Conservation (phyloP, 768 basidiomycete species). For the Pulveroboletus sp. region DNA sequence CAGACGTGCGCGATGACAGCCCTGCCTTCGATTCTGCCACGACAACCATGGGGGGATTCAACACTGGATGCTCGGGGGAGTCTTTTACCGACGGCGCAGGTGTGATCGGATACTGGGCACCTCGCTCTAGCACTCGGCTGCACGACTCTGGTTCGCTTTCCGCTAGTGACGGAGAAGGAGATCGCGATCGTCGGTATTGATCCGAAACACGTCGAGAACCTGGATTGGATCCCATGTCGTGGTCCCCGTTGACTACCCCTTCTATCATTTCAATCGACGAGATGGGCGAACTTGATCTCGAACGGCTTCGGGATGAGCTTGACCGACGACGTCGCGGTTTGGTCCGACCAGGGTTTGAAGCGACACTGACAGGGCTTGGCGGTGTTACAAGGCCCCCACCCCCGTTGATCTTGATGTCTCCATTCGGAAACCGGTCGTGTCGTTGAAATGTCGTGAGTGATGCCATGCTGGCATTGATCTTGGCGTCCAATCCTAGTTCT, state of each 20-base stretch:
- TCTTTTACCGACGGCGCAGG: slow-evolving; percentile 31
- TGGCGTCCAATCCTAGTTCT: slow-evolving; percentile 50
- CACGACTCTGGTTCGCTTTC: slow-evolving; percentile 30
- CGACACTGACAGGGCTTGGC: slow-evolving; percentile 69
- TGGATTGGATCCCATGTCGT: slow-evolving; percentile 14
- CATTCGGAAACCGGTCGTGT: slow-evolving; percentile 34
- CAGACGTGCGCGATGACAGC: slow-evolving; percentile 18
- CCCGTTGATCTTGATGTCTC: slow-evolving; percentile 27
- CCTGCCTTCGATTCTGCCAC: slow-evolving; percentile 14
- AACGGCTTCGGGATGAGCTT: slow-evolving; percentile 38
- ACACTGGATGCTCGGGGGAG: slow-evolving; percentile 20
- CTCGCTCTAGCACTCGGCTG: slow-evolving; percentile 13
- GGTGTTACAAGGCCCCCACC: slow-evolving; percentile 63
- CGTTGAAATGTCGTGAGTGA: slow-evolving; percentile 33
- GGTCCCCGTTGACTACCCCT: slow-evolving; percentile 17
- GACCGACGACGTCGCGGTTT: slow-evolving; percentile 41
- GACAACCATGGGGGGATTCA: slow-evolving; percentile 6
- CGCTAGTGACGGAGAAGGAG: slow-evolving; percentile 27
- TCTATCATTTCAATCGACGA: slow-evolving; percentile 33
- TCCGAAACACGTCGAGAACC: slow-evolving; percentile 25
- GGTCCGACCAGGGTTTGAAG: slow-evolving; percentile 50
- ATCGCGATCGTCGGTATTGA: slow-evolving; percentile 23
- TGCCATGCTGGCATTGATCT: slow-evolving; percentile 33
- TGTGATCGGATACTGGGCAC: slow-evolving; percentile 27
- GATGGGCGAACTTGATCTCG: slow-evolving; percentile 33